Base-by-base conservation (phyloP, 2,329 filamentous ascomycete genomes). In the Onygenales sp. region DNA sequence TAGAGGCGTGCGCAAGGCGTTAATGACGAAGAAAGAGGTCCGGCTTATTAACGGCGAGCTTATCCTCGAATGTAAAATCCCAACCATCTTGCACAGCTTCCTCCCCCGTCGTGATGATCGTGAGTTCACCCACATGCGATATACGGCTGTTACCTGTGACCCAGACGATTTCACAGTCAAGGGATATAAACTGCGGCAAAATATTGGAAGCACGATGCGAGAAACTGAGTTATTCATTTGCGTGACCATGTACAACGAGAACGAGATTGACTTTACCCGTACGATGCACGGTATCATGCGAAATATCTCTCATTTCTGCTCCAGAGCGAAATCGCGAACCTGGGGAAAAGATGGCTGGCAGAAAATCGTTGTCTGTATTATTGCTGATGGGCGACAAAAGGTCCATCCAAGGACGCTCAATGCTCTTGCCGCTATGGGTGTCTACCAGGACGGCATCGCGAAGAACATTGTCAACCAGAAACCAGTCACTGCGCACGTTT, bases 241-340 rank as follows among this genome's bases (percentile, higher is more conserved):
- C 67, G 78, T 98, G 57, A 98, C 93, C 62, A 97, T 97, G 93
- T 97, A 96, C 76, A 98, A 98, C 71, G 93, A 98, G 72, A 88
- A 96, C 71, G 93, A 97, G 67, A 89, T 95, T 63, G 83, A 90
- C 66, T 98, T 98, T 63, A 96, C 93, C 6, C 83, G 93, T 46
- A 98, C 93, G 0, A 97, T 98, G 92, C 89, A 97, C 69, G 93
- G 92, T 53, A 89, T 98, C 54, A 95, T 98, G 88, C 90, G 94
- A 69, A 98, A 98, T 68, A 92, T 98, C 63, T 84, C 88, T 11
- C 93, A 97, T 69, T 96, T 98, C 72, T 98, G 93, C 76, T 89
- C 86, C 17, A 85, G 93, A 51, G 87, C 85, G 52, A 92, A 93
- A 69, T 95, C 90, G 5, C 83, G 93, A 55, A 97, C 91, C 0